Conservation (phyloP, 345 rosid genomes). For the Eucalyptus curtisii region DNA sequence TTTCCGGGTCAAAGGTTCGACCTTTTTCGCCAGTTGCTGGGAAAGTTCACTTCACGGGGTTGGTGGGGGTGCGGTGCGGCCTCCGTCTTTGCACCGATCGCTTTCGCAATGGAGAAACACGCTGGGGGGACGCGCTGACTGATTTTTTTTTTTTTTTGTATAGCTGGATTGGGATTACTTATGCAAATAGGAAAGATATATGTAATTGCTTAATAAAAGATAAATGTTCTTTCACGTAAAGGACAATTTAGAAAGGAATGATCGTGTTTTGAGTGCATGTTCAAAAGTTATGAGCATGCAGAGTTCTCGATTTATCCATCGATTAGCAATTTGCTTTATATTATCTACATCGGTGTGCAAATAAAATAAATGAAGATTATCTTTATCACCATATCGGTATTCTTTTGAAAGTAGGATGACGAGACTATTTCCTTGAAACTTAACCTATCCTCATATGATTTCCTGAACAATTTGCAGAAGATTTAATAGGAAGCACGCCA, state of each 20-base stretch:
- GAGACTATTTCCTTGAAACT: not conserved
- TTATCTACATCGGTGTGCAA: rapidly evolving
- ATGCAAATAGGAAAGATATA: not conserved
- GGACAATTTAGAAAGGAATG: too few relatives aligned
- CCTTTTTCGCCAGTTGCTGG: not conserved
- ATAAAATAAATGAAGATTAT: not conserved
- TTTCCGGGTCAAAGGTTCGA: not conserved
- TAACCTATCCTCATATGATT: not conserved
- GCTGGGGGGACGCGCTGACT: not conserved
- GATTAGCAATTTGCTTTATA: not conserved
- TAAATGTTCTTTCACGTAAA: not conserved
- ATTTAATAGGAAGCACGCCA: not conserved
- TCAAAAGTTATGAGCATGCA: not conserved
- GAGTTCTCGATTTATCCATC: not conserved
- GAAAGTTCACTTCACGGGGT: not conserved
- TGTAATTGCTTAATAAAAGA: not conserved
- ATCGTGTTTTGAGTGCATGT: not conserved
- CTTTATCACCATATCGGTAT: not conserved
- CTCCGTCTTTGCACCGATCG: not conserved
- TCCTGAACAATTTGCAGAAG: not conserved
- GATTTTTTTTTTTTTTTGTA: not conserved
- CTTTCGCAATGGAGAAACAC: not conserved
- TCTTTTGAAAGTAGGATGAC: not conserved
- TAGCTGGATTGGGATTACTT: not conserved
- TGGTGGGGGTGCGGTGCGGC: not conserved